Conservation (phyloP, 495 filamentous ascomycete genomes). For the Penicillium subrubescens region DNA sequence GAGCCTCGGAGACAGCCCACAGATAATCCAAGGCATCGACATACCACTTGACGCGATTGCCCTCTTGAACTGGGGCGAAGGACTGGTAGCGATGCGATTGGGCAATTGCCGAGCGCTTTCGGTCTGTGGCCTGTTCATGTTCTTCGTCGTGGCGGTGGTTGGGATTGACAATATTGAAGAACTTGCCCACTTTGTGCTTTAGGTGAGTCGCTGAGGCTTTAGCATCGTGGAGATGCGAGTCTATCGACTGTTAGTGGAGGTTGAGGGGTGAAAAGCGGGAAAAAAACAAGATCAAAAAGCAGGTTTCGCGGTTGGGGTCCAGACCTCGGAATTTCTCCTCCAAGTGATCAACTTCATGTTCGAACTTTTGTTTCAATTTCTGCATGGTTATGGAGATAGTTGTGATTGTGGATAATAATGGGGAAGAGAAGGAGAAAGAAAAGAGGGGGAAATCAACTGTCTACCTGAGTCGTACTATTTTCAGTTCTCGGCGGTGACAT, state of each 20-base stretch:
- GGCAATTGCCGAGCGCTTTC: conserved; percentile 70
- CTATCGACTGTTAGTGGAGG: conserved; percentile 15
- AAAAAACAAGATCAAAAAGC: not conserved
- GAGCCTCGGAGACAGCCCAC: conserved; percentile 84
- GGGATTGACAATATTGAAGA: conserved; percentile 75
- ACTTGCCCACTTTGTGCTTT: conserved; percentile 68
- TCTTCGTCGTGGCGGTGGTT: conserved; percentile 95
- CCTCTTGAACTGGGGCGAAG: conserved; percentile 81
- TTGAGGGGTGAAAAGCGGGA: not conserved
- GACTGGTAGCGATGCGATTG: conserved; percentile 82
- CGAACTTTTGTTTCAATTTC: conserved; percentile 33
- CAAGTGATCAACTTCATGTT: conserved; percentile 31
- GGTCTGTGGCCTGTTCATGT: conserved; percentile 83
- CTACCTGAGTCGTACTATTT: not conserved
- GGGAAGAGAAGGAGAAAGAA: conserved; percentile 11
- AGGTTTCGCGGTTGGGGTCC: not conserved
- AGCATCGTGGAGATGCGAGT: conserved; percentile 47
- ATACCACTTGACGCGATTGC: conserved; percentile 95
- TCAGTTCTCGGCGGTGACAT: conserved; percentile 21
- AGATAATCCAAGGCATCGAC: conserved; percentile 92
- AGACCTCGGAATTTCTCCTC: conserved; percentile 40
- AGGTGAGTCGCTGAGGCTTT: conserved; percentile 53
- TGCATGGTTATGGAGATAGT: conserved; percentile 27
- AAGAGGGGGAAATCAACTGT: not conserved
- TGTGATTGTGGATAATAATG: not conserved